Conservation (phyloP, 495 filamentous ascomycete species). For the Trichocladium uniseriatum region DNA sequence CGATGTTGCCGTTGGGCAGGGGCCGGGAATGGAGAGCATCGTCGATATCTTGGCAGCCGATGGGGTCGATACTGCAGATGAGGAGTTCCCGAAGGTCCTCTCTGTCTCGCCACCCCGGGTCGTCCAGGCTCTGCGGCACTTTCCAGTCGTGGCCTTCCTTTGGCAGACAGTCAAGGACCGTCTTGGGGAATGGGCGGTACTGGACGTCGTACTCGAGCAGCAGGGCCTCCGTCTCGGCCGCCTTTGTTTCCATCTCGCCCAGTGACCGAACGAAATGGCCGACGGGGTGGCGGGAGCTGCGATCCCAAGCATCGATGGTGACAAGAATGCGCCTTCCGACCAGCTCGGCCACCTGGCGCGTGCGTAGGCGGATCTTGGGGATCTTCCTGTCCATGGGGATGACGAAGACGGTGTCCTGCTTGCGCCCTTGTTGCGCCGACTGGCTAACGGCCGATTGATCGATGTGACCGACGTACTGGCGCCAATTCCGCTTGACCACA, state of each 20-base stretch:
- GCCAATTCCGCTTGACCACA: conserved; percentile 89
- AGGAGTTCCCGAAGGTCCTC: conserved; percentile 75
- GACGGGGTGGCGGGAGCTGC: conserved; percentile 80
- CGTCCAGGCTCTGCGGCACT: conserved; percentile 64
- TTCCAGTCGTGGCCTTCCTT: conserved; percentile 89
- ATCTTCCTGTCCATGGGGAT: conserved; percentile 96
- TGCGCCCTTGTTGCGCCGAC: conserved; percentile 58
- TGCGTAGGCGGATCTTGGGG: conserved; percentile 88
- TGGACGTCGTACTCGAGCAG: conserved; percentile 95
- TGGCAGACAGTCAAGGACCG: conserved; percentile 86
- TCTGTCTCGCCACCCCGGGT: conserved; percentile 77
- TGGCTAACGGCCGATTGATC: conserved; percentile 75
- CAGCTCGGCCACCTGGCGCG: conserved; percentile 77
- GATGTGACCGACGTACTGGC: conserved; percentile 93
- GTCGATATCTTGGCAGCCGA: conserved; percentile 95
- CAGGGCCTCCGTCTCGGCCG: conserved; percentile 89
- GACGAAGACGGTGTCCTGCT: conserved; percentile 86
- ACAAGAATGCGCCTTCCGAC: conserved; percentile 90
- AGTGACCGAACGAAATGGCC: conserved; percentile 92
- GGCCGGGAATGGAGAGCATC: conserved; percentile 84
- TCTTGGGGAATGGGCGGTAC: conserved; percentile 93
- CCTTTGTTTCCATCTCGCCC: conserved; percentile 89
- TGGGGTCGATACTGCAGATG: conserved; percentile 95
- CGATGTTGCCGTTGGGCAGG: conserved; percentile 86
- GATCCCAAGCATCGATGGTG: conserved; percentile 90